Conservation (phyloP, 441 rosid genomes). For the Adansonia rubrostipa region DNA sequence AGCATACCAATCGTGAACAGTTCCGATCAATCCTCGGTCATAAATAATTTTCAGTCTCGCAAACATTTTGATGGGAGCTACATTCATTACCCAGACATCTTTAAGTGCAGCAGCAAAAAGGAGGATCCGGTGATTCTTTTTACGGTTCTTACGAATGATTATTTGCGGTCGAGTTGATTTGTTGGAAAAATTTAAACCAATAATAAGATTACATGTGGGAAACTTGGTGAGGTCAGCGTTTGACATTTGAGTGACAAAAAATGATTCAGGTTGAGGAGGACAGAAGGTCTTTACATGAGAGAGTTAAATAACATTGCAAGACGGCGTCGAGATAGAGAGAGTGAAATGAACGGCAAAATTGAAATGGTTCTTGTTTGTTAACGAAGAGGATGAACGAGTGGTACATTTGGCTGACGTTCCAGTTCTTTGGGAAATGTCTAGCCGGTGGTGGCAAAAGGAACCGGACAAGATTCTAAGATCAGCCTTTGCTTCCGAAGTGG, state of each 20-base stretch:
- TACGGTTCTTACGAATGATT: not conserved
- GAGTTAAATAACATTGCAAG: not conserved
- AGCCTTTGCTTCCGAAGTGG: not conserved
- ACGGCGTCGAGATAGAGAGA: not conserved
- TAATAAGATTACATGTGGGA: not conserved
- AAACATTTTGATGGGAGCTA: slow-evolving; percentile 65
- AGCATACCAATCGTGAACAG: slow-evolving; percentile 87
- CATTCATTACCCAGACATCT: slow-evolving; percentile 96
- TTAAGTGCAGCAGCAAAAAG: slow-evolving; percentile 76
- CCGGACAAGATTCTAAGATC: not conserved
- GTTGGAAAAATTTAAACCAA: not conserved
- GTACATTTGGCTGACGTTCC: not conserved
- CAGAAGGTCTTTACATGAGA: not conserved
- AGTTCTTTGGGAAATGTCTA: not conserved
- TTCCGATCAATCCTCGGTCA: slow-evolving; percentile 94
- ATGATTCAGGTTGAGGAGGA: not conserved
- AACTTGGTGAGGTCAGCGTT: not conserved
- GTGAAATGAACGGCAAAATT: not conserved
- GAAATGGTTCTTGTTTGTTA: not conserved
- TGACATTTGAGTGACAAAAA: not conserved
- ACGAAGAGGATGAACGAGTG: not conserved
- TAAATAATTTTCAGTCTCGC: slow-evolving; percentile 76
- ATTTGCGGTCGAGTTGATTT: slow-evolving; percentile 5
- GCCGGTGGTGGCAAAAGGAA: not conserved
- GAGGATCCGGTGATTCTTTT: not conserved